phyloP scores from a whole-genome alignment of 306 rosid genomes.

The Cicer cuneatum region DNA sequence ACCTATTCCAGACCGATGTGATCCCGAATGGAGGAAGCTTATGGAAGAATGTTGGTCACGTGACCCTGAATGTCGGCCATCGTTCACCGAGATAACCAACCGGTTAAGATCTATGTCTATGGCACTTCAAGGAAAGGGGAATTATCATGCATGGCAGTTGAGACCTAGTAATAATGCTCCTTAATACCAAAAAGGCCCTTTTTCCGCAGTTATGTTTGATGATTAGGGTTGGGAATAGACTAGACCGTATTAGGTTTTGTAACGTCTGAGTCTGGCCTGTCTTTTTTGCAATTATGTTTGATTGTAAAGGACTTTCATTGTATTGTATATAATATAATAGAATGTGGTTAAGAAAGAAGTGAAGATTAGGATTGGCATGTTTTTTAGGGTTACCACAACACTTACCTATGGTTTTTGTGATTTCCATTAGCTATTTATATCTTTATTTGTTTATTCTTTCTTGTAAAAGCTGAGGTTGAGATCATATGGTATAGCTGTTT shows the following conservation, averaged over 20 bases:
- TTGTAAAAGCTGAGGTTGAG: conserved; percentile 44
- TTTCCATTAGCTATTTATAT: conserved; percentile 40
- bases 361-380: conserved; percentile 37
- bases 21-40: conserved; percentile 69
- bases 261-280: too few relatives aligned
- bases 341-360: conserved; percentile 40
- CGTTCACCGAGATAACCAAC: conserved; percentile 69
- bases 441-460: conserved; percentile 60
- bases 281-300: background rate
- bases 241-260: too few relatives aligned
- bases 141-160: conserved; percentile 39
- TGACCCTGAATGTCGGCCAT: conserved; percentile 66
- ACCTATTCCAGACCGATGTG: conserved; percentile 62
- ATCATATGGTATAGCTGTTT: conserved; percentile 46
- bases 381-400: conserved; percentile 33
- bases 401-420: conserved; percentile 33
- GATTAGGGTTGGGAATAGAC: too few relatives aligned
- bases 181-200: conserved; percentile 35
- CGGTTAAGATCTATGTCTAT: conserved; percentile 64
- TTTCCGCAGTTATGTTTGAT: background rate
- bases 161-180: conserved; percentile 40
- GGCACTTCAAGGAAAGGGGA: conserved; percentile 54
- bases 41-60: conserved; percentile 86
- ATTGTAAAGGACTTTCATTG: conserved; percentile 31
- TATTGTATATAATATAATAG: background rate